phyloP scores from a whole-genome alignment of 75 land plant genomes.

The Cunninghamia lanceolata region DNA sequence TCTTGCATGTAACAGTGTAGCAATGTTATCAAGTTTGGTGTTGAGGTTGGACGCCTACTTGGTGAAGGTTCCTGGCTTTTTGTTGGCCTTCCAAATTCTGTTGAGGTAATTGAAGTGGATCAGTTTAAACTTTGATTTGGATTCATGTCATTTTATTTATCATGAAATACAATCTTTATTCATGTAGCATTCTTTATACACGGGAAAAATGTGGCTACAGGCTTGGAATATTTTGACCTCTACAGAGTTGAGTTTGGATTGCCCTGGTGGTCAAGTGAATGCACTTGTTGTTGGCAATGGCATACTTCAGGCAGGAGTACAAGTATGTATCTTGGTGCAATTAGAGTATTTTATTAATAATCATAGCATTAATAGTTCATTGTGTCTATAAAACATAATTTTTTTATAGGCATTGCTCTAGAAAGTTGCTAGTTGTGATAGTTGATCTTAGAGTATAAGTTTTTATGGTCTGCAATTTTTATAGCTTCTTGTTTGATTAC shows the following conservation, averaged over 20 bases:
- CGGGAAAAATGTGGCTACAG: conserved; percentile 25
- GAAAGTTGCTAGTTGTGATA: background rate
- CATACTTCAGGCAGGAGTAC: conserved; percentile 67
- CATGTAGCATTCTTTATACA: background rate
- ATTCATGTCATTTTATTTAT: background rate
- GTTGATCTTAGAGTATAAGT: background rate
- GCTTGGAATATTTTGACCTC: conserved; percentile 60
- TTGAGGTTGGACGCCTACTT: conserved; percentile 67
- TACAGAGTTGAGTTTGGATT: conserved; percentile 49
- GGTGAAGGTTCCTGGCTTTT: conserved; percentile 73
- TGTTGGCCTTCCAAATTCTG: conserved; percentile 66
- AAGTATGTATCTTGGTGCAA: conserved; percentile 27
- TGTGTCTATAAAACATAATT: background rate
- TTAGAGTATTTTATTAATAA: background rate
- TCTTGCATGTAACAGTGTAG: conserved; percentile 44
- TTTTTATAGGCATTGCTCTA: background rate
- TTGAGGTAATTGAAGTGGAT: conserved; percentile 44
- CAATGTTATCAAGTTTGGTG: conserved; percentile 46
- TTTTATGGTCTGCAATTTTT: background rate
- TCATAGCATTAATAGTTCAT: background rate
- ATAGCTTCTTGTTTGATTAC: too few relatives aligned
- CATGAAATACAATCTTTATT: background rate
- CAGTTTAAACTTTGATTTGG: background rate
- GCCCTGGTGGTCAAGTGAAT: conserved; percentile 79
- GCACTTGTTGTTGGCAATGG: conserved; percentile 58